Conservation (phyloP, 2,329 filamentous ascomycete species). For the Fusarium brevicatenulatum region DNA sequence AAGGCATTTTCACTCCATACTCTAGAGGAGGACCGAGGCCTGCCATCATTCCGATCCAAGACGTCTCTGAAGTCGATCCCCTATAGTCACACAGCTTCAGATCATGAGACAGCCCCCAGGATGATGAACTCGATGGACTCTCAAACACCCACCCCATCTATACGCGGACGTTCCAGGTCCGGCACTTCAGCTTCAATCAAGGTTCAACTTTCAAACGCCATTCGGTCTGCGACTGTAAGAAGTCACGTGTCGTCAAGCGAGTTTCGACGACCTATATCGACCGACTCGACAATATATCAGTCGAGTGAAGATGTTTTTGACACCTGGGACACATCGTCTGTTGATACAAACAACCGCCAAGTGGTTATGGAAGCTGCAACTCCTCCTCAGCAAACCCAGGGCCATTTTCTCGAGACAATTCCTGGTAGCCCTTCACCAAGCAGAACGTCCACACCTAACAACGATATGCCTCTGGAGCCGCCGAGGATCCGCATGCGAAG, state of each 20-base stretch:
- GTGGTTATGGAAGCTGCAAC: conserved; percentile 63
- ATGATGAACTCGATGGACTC: conserved; percentile 50
- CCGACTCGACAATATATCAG: conserved; percentile 56
- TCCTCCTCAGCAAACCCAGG: conserved; percentile 55
- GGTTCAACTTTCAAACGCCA: conserved; percentile 57
- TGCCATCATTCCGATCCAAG: conserved; percentile 41
- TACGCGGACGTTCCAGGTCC: conserved; percentile 42
- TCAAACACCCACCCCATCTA: conserved; percentile 57
- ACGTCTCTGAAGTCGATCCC: conserved; percentile 60
- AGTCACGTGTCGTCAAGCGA: conserved; percentile 62
- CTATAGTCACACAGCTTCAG: conserved; percentile 58
- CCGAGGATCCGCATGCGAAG: conserved; percentile 58
- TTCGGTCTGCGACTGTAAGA: conserved; percentile 66
- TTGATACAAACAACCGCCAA: conserved; percentile 71
- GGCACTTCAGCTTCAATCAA: conserved; percentile 44
- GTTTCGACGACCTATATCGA: conserved; percentile 58
- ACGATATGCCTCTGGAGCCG: conserved; percentile 65
- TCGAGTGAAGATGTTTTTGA: conserved; percentile 73
- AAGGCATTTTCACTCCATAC: conserved; percentile 36
- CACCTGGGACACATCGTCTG: conserved; percentile 77
- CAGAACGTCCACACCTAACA: conserved; percentile 71
- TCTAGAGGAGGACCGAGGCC: conserved; percentile 36
- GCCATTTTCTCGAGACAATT: conserved; percentile 74
- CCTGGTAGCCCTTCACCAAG: conserved; percentile 72
- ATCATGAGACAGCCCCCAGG: conserved; percentile 46